These are phyloP conservation scores for Piloderma croceum DNA, from an alignment of 768 basidiomycete genomes.

Conservation along the genomic window DNA sequence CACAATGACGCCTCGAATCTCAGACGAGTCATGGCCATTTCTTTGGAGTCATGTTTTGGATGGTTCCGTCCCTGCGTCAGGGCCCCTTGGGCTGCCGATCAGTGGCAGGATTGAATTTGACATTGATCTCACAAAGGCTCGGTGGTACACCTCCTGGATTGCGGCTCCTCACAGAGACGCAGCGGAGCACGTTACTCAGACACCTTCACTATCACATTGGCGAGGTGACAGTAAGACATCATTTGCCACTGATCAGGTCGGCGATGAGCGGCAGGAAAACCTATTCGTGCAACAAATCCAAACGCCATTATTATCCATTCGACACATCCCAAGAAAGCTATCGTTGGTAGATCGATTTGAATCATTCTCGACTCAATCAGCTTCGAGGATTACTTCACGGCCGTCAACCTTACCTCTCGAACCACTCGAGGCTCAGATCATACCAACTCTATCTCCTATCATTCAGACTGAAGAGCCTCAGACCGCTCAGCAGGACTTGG, in stretches of 20 bases:
- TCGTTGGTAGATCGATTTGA: conserved; percentile 67
- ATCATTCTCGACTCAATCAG: conserved; percentile 28
- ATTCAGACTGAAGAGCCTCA: conserved; percentile 56
- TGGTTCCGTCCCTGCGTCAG: conserved; percentile 24
- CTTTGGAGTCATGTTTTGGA: conserved; percentile 64
- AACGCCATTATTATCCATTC: conserved; percentile 27
- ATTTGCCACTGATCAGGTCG: conserved; percentile 27
- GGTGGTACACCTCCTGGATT: conserved; percentile 75
- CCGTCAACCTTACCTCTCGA: too few relatives aligned
- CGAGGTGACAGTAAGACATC: conserved; percentile 51
- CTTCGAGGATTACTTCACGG: conserved; percentile 18
- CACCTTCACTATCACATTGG: conserved; percentile 45
- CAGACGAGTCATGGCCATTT: conserved; percentile 71
- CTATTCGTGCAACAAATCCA: conserved; percentile 24
- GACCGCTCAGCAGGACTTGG: conserved; percentile 46
- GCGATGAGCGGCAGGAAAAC: conserved; percentile 16
- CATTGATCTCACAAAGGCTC: conserved; percentile 67
- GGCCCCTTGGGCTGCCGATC: conserved; percentile 48
- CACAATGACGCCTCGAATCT: conserved; percentile 61
- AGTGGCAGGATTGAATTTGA: conserved; percentile 84
- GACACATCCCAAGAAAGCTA: conserved; percentile 60
- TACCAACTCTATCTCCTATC: conserved; percentile 51
- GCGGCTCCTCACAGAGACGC: conserved; percentile 41
- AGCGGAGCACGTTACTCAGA: conserved; percentile 35
- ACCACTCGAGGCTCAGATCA: too few relatives aligned